Evolutionary conservation across 306 rosid species (phyloP).

Genomic region (Carpinus viminea): DNA sequence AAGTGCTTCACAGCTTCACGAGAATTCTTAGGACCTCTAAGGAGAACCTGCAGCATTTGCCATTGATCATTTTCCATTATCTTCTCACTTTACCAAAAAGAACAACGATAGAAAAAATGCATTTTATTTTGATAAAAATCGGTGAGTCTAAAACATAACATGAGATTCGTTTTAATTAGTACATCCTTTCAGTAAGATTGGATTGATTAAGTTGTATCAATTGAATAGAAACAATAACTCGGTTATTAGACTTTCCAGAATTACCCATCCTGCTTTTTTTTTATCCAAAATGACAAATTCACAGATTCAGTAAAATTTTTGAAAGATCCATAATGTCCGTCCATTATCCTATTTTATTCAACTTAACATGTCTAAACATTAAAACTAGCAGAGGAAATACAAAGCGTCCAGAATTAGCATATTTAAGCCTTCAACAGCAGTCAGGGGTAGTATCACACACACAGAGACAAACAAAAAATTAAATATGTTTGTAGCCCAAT

Average conservation of each 20-base stretch:
- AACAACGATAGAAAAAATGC: background rate
- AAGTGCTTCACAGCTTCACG: slow-evolving; percentile 74
- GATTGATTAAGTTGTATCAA: background rate
- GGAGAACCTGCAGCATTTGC: slow-evolving; percentile 45
- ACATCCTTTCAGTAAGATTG: background rate
- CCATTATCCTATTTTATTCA: background rate
- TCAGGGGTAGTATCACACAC: background rate
- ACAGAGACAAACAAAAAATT: background rate
- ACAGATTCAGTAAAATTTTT: background rate
- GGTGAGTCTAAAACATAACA: background rate
- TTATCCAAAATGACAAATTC: background rate
- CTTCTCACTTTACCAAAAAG: background rate
- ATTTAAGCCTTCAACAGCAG: background rate
- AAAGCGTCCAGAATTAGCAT: too few relatives aligned
- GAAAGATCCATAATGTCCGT: background rate
- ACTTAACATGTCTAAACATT: background rate
- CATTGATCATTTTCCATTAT: background rate
- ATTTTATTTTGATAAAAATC: background rate
- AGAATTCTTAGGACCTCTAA: slow-evolving; percentile 67
- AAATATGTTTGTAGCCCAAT: background rate
- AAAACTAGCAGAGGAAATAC: background rate
- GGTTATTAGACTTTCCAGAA: background rate
- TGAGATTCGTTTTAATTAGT: background rate
- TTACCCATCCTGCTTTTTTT: background rate
- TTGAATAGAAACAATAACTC: background rate